Evolutionary conservation across 1,284 basidiomycete species (phyloP).

Genomic region (Sanguinoderma infundibulare): DNA sequence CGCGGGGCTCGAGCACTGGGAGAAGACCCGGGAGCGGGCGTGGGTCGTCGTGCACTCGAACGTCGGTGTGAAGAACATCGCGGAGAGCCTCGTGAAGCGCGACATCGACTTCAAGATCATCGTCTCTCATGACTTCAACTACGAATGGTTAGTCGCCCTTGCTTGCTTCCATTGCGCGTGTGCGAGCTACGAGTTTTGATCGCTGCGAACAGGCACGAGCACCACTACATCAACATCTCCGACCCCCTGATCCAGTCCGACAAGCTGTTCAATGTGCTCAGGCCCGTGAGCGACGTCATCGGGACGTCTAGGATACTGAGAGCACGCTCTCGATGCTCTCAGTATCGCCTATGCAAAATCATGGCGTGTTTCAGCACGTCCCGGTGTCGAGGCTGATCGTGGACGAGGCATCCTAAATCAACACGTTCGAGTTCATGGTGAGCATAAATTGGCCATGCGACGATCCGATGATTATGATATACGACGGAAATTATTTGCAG

Average conservation of each 20-base stretch:
- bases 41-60: slow-evolving; percentile 44
- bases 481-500: slow-evolving; percentile 27
- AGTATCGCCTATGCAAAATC: slow-evolving; percentile 29
- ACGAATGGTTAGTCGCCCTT: slow-evolving; percentile 63
- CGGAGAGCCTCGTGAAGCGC: slow-evolving; percentile 46
- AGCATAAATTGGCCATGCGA: not conserved
- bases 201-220: slow-evolving; percentile 63
- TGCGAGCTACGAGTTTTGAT: slow-evolving; percentile 14
- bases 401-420: slow-evolving; percentile 57
- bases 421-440: slow-evolving; percentile 28
- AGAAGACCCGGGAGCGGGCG: slow-evolving; percentile 4
- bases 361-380: slow-evolving; percentile 33
- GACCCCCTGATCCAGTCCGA: slow-evolving; percentile 56
- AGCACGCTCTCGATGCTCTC: slow-evolving; percentile 75
- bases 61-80: slow-evolving; percentile 57
- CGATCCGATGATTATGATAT: slow-evolving; percentile 29
- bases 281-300: slow-evolving; percentile 13
- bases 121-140: slow-evolving; percentile 57
- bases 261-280: slow-evolving; percentile 34
- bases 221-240: slow-evolving; percentile 55
- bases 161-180: not conserved
- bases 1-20: slow-evolving; percentile 27
- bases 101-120: slow-evolving; percentile 42
- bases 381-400: slow-evolving; percentile 48
- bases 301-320: slow-evolving; percentile 56